Conservation (phyloP, 2,329 filamentous ascomycete genomes). For the Rachicladosporium sp. region DNA sequence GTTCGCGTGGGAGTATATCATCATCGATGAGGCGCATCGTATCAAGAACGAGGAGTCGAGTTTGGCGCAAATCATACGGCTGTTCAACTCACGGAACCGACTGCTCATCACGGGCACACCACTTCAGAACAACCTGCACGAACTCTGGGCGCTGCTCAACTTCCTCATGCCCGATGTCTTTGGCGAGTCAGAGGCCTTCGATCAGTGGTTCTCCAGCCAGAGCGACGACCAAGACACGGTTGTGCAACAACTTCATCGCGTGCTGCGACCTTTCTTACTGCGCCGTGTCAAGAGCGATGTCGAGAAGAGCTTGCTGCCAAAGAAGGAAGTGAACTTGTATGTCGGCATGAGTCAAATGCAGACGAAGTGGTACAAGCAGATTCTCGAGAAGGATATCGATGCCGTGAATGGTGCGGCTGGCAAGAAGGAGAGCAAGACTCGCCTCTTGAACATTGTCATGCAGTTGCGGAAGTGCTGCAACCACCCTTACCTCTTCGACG, state of each 20-base stretch:
- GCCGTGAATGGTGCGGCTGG: slow-evolving; percentile 93
- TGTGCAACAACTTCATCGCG: slow-evolving; percentile 87
- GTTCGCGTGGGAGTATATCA: slow-evolving; percentile 99
- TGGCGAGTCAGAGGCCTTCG: slow-evolving; percentile 89
- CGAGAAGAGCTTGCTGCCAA: slow-evolving; percentile 91
- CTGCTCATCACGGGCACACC: slow-evolving; percentile 94
- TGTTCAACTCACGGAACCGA: slow-evolving; percentile 92
- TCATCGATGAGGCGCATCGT: slow-evolving; percentile 93
- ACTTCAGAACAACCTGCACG: slow-evolving; percentile 94
- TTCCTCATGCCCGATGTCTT: slow-evolving; percentile 98
- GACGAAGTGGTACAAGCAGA: slow-evolving; percentile 98
- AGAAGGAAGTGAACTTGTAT: slow-evolving; percentile 95
- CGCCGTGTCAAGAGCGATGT: slow-evolving; percentile 95
- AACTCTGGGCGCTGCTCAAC: slow-evolving; percentile 93
- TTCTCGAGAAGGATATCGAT: slow-evolving; percentile 96
- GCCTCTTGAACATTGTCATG: slow-evolving; percentile 97
- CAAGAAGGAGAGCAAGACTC: slow-evolving; percentile 94
- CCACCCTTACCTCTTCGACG: slow-evolving; percentile 95
- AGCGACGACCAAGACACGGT: slow-evolving; percentile 87
- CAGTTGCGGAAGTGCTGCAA: slow-evolving; percentile 98
- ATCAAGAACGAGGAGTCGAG: slow-evolving; percentile 99
- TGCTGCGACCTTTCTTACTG: slow-evolving; percentile 83
- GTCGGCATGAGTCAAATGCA: slow-evolving; percentile 99
- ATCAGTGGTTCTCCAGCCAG: slow-evolving; percentile 93
- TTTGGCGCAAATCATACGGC: slow-evolving; percentile 84